Evolutionary conservation across 2,329 filamentous ascomycete species (phyloP).

Genomic region (Arthrobotrys sinensis): DNA sequence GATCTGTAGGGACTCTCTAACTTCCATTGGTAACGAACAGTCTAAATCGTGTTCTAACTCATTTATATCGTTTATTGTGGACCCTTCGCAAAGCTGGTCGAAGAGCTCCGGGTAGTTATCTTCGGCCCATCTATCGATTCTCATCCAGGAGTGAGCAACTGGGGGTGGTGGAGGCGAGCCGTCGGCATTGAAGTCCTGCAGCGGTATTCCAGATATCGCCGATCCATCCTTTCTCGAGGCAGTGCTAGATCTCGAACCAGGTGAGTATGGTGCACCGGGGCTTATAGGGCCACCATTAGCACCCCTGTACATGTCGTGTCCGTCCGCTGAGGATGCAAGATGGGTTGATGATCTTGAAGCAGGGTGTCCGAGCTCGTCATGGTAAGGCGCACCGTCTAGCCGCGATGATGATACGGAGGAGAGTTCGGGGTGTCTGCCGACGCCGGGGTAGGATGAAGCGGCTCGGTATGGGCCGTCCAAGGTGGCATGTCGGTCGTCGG

Average conservation of each 20-base stretch:
- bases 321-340: conserved; percentile 76
- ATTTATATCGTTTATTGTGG: conserved; percentile 94
- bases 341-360: conserved; percentile 71
- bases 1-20: conserved; percentile 88
- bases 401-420: conserved; percentile 84
- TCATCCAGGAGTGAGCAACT: conserved; percentile 89
- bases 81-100: conserved; percentile 93
- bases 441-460: conserved; percentile 69
- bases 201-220: conserved; percentile 79
- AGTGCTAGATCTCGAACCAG: conserved; percentile 85
- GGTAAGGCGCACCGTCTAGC: conserved; percentile 79
- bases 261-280: conserved; percentile 83
- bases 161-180: conserved; percentile 91
- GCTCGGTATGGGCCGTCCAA: conserved; percentile 90
- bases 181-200: conserved; percentile 90
- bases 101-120: conserved; percentile 94
- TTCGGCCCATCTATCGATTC: conserved; percentile 94
- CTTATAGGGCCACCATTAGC: conserved; percentile 67
- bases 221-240: conserved; percentile 77
- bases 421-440: conserved; percentile 84
- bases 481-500: conserved; percentile 85
- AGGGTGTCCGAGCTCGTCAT: conserved; percentile 81
- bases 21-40: conserved; percentile 91
- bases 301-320: conserved; percentile 70
- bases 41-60: conserved; percentile 96